Evolutionary conservation across 208 protist genomes (phyloP).

Genomic region (Trypanosoma rangeli): DNA sequence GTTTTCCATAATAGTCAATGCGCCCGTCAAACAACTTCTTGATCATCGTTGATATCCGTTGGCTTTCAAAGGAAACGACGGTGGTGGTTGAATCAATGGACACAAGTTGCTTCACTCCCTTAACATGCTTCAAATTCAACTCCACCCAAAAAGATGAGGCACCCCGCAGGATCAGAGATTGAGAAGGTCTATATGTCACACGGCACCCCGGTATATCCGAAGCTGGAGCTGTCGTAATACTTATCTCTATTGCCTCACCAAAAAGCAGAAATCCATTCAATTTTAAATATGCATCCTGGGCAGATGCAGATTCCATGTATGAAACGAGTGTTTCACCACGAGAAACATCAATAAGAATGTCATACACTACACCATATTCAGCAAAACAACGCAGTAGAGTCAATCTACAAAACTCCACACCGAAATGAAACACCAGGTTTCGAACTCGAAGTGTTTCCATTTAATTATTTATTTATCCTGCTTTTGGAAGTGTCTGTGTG

Average conservation of each 20-base stretch:
- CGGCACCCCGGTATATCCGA: conserved; percentile 56
- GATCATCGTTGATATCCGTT: conserved; percentile 26
- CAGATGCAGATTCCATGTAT: conserved; percentile 53
- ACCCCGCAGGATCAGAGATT: conserved; percentile 45
- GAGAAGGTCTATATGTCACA: conserved; percentile 45
- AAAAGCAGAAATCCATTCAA: conserved; percentile 69
- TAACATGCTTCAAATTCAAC: conserved; percentile 49
- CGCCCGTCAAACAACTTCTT: conserved; percentile 31
- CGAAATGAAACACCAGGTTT: conserved; percentile 53
- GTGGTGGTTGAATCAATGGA: conserved; percentile 42
- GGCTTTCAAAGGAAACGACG: conserved; percentile 37
- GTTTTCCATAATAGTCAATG: conserved; percentile 32
- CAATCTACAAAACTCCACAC: conserved; percentile 56
- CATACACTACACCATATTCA: conserved; percentile 39
- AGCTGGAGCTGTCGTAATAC: conserved; percentile 42
- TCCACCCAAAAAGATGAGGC: conserved; percentile 52
- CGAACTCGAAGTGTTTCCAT: conserved; percentile 65
- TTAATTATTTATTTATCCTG: background rate
- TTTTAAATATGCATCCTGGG: conserved; percentile 65
- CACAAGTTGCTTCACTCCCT: conserved; percentile 42
- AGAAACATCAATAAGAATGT: conserved; percentile 61
- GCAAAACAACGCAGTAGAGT: conserved; percentile 50
- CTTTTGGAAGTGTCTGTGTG: background rate
- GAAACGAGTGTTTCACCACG: conserved; percentile 47
- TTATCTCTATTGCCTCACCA: conserved; percentile 41